A percentile compares a stretch with the other conserved stretches of the same genome.
These are phyloP conservation scores for Oenanthe sinensis DNA, from an alignment of 129 eudicot species.

Conservation along the genomic window DNA sequence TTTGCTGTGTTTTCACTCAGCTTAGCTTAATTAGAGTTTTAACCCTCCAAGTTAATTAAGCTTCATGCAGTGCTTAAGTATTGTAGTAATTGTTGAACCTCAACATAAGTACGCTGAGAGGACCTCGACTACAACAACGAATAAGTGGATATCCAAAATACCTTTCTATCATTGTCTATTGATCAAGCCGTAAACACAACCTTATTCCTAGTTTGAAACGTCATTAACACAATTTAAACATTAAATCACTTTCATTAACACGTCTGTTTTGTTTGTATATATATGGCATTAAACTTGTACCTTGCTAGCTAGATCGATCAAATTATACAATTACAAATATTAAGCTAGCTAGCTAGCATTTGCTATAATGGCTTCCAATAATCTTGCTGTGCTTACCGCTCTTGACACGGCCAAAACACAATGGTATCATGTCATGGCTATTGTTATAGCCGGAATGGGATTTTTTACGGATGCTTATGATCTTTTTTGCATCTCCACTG, in stretches of 20 bases:
- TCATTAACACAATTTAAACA: not conserved
- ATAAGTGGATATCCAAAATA: constrained; percentile 6
- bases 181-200: not conserved
- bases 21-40: not conserved
- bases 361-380: constrained; percentile 11
- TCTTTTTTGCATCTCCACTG: constrained; percentile 47
- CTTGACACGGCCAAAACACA: constrained; percentile 53
- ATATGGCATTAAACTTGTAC: not conserved
- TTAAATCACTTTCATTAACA: not conserved
- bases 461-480: constrained; percentile 66
- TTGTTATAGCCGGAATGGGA: constrained; percentile 66
- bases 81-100: not conserved
- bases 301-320: not conserved
- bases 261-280: not conserved
- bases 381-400: constrained; percentile 43
- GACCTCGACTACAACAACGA: not conserved
- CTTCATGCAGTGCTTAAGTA: not conserved
- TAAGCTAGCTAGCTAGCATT: not conserved
- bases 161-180: constrained; percentile 1
- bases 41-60: not conserved
- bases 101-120: not conserved
- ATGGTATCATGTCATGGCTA: constrained; percentile 55
- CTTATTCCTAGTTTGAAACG: constrained; percentile 12
- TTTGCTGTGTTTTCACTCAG: not conserved
- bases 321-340: not conserved